Evolutionary conservation across 305 asterid genomes (phyloP).

Genomic region (Coffea humblotiana): DNA sequence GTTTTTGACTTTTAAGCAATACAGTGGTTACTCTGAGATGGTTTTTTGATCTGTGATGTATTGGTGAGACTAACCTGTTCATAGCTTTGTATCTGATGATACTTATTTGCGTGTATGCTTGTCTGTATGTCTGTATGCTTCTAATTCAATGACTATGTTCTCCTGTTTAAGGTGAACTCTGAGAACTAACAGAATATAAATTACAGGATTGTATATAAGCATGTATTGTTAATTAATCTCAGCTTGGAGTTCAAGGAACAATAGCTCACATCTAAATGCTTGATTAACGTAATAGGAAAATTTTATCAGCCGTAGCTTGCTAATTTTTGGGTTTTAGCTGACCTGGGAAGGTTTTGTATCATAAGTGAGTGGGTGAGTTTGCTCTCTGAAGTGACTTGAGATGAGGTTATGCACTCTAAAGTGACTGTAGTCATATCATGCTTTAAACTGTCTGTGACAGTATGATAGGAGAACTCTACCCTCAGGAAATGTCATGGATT

Average conservation of each 20-base stretch:
- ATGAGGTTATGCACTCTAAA: neutral
- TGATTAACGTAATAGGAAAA: neutral
- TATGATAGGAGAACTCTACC: neutral
- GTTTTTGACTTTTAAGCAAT: slow-evolving; percentile 10
- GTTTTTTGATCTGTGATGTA: neutral
- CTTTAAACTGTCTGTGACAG: neutral
- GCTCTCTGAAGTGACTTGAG: neutral
- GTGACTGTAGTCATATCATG: neutral
- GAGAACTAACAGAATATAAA: neutral
- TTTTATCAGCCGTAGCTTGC: neutral
- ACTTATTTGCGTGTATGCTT: neutral
- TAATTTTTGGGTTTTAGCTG: neutral
- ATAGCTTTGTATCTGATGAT: neutral
- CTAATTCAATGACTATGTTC: neutral
- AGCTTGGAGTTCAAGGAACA: neutral
- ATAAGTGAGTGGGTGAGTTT: neutral
- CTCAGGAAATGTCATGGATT: neutral
- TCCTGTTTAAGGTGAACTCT: neutral
- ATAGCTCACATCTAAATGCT: neutral
- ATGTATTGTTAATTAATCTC: neutral
- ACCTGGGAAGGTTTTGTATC: neutral
- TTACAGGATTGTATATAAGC: neutral
- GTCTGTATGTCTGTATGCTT: neutral
- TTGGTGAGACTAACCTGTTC: neutral
- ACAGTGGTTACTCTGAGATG: neutral